Evolutionary conservation across 441 rosid genomes (phyloP).

Genomic region (Gossypium trilobum): DNA sequence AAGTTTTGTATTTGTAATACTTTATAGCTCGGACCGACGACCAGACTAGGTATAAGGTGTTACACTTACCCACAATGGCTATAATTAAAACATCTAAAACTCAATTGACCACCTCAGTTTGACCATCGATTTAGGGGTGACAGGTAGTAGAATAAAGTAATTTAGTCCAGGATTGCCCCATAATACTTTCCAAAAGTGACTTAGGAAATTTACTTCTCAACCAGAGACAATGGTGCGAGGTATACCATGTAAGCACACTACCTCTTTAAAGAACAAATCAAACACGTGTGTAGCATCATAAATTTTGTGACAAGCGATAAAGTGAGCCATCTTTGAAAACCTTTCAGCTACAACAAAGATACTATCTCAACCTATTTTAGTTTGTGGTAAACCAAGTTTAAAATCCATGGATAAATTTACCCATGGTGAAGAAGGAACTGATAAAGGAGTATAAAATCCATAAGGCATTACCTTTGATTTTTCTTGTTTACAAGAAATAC

Average conservation of each 20-base stretch:
- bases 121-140: background rate
- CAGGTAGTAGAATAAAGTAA: no score
- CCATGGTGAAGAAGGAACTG: background rate
- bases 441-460: background rate
- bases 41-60: no score
- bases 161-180: no score
- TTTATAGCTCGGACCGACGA: no score
- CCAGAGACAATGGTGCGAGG: no score
- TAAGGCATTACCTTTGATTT: background rate
- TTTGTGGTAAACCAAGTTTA: background rate
- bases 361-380: background rate
- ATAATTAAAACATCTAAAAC: background rate
- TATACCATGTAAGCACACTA: no score
- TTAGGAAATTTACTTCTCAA: background rate
- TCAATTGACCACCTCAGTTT: background rate
- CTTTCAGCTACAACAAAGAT: background rate
- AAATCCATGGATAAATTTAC: no score
- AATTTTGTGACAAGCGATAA: background rate
- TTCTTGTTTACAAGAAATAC: background rate
- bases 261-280: background rate
- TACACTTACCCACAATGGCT: no score
- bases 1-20: no score
- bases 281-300: background rate
- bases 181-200: no score
- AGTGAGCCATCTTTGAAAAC: background rate